These are phyloP conservation scores for Arthrobotrys pseudoclavata DNA, from an alignment of 2,329 filamentous ascomycete genomes.

Conservation along the genomic window DNA sequence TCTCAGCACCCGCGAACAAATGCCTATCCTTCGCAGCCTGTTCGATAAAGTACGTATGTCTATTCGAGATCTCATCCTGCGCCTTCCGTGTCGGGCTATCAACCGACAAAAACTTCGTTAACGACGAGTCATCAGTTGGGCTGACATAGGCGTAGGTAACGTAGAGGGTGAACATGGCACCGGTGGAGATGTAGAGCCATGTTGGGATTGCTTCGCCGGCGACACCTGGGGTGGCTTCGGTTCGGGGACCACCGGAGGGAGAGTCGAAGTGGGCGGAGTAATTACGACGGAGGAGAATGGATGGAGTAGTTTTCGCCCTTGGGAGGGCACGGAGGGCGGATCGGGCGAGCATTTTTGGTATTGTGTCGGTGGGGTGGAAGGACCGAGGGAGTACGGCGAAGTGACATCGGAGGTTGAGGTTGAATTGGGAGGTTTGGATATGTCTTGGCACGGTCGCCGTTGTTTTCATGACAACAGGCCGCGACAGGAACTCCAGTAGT, in stretches of 20 bases:
- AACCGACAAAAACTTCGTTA: slow-evolving; percentile 37
- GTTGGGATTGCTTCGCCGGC: slow-evolving; percentile 43
- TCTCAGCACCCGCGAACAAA: slow-evolving; percentile 38
- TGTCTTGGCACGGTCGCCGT: slow-evolving; percentile 16
- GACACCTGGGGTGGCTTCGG: slow-evolving; percentile 20
- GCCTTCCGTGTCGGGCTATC: slow-evolving; percentile 24
- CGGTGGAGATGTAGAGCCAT: slow-evolving; percentile 48
- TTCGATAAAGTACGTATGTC: slow-evolving; percentile 48
- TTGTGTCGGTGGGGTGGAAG: slow-evolving; percentile 6
- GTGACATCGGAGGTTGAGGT: slow-evolving; percentile 31
- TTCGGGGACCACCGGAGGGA: slow-evolving; percentile 32
- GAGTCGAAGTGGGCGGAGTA: slow-evolving; percentile 47
- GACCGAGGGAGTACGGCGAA: not conserved
- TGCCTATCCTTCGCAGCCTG: slow-evolving; percentile 53
- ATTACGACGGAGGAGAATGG: slow-evolving; percentile 43
- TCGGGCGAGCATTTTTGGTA: slow-evolving; percentile 44
- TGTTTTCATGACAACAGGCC: slow-evolving; percentile 12
- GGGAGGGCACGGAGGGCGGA: slow-evolving; percentile 46
- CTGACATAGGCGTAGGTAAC: slow-evolving; percentile 47
- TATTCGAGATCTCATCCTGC: slow-evolving; percentile 57
- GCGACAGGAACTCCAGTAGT: not conserved
- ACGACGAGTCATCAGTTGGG: slow-evolving; percentile 38
- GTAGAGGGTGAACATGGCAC: slow-evolving; percentile 50
- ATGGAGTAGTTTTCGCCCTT: slow-evolving; percentile 32
- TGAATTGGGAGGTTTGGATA: slow-evolving; percentile 24